These are phyloP conservation scores for Cyberlindnera xylosilytica DNA, from an alignment of 805 yeast genomes.

Conservation along the genomic window DNA sequence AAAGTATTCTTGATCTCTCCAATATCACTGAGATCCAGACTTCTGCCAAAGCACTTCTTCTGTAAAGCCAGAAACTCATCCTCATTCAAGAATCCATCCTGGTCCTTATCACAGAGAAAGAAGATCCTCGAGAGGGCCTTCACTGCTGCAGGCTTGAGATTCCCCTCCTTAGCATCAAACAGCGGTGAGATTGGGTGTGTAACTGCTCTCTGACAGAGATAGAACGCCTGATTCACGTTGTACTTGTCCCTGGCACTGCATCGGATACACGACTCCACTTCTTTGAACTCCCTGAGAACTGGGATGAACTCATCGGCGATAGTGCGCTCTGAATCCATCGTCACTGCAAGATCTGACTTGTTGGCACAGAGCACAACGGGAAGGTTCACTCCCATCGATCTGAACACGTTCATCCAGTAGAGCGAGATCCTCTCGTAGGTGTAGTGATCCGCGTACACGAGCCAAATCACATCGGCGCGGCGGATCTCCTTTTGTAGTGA, in stretches of 20 bases:
- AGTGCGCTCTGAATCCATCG: conserved; percentile 42
- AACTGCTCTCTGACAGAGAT: conserved; percentile 89
- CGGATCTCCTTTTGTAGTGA: conserved; percentile 70
- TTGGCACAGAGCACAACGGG: conserved; percentile 93
- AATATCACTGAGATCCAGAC: conserved; percentile 48
- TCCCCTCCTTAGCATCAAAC: conserved; percentile 87
- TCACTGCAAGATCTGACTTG: conserved; percentile 51
- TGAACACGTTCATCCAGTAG: conserved; percentile 91
- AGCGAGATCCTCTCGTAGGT: conserved; percentile 89
- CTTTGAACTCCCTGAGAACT: conserved; percentile 84
- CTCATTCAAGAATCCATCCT: conserved; percentile 77
- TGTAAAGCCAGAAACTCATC: conserved; percentile 71
- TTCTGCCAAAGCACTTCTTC: conserved; percentile 65
- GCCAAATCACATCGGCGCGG: conserved; percentile 86
- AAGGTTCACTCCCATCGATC: conserved; percentile 89
- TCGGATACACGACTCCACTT: conserved; percentile 86
- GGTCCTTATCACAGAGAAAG: conserved; percentile 83
- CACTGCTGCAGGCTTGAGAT: conserved; percentile 71
- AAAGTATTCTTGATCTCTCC: conserved; percentile 40
- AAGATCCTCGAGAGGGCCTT: conserved; percentile 80
- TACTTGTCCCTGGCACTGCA: conserved; percentile 81
- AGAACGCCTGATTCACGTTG: conserved; percentile 89
- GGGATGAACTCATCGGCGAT: conserved; percentile 83
- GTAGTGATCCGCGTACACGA: conserved; percentile 92
- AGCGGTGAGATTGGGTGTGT: conserved; percentile 91